Conservation (phyloP, 345 rosid species). For the Hibiscus tridactylites region DNA sequence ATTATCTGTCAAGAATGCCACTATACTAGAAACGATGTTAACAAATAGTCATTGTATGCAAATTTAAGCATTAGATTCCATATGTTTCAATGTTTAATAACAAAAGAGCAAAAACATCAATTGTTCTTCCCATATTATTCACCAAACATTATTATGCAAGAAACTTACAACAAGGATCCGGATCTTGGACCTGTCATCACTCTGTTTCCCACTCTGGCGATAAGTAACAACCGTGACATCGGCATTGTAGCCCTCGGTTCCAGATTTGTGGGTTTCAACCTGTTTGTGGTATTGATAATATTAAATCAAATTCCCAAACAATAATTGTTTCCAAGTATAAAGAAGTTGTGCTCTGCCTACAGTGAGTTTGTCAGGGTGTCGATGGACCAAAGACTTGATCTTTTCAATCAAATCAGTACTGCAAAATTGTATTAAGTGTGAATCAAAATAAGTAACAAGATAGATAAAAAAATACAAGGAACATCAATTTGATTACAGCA, state of each 20-base stretch:
- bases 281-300: conserved; percentile 13
- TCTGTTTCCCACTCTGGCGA: conserved; percentile 30
- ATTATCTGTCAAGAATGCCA: conserved; percentile 90
- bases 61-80: background rate
- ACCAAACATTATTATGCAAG: background rate
- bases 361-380: conserved; percentile 65
- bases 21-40: conserved; percentile 2
- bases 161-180: conserved; percentile 90
- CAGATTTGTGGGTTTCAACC: conserved; percentile 52
- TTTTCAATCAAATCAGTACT: conserved; percentile 63
- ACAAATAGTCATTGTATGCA: background rate
- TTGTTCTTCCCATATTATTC: background rate
- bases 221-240: conserved; percentile 67
- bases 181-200: conserved; percentile 55
- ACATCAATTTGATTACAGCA: background rate
- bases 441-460: background rate
- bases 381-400: conserved; percentile 53
- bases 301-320: background rate
- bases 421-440: conserved; percentile 11
- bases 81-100: background rate
- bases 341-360: conserved; percentile 24
- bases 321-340: background rate
- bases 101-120: background rate
- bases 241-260: conserved; percentile 64
- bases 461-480: background rate